phyloP scores from a whole-genome alignment of 441 rosid species.

The Pelargonium citronellum region DNA sequence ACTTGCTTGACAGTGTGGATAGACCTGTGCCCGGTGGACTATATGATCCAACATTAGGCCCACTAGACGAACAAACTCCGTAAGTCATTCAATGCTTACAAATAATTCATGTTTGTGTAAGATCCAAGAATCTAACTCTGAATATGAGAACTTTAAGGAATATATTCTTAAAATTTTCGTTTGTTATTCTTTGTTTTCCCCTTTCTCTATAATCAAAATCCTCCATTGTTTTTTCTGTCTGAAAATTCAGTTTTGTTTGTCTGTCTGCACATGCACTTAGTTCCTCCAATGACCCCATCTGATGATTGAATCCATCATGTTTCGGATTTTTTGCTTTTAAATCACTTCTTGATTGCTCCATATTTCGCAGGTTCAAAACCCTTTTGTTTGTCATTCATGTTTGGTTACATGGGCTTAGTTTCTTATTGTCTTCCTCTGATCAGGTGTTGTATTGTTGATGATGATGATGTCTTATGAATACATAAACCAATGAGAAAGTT shows the following conservation, averaged over 20 bases:
- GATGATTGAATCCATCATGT: not conserved
- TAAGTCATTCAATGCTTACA: slow-evolving; percentile 9
- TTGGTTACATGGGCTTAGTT: not conserved
- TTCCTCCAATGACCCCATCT: not conserved
- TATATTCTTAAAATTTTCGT: not conserved
- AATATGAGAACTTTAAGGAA: not conserved
- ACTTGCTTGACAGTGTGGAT: slow-evolving; percentile 21
- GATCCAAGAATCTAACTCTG: not conserved
- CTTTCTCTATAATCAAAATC: not conserved
- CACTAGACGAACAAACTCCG: slow-evolving; percentile 20
- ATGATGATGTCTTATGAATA: not conserved
- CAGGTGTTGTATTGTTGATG: not conserved
- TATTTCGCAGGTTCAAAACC: not conserved
- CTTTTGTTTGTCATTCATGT: not conserved
- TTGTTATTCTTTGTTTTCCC: not conserved
- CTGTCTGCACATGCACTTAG: not conserved
- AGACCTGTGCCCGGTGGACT: slow-evolving; percentile 26
- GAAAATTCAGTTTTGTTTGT: not conserved
- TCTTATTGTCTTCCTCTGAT: not conserved
- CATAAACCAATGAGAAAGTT: not conserved
- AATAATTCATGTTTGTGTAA: not conserved
- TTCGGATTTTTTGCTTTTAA: not conserved
- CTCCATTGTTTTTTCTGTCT: not conserved
- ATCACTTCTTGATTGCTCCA: not conserved
- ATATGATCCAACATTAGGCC: slow-evolving; percentile 27